Conservation (phyloP, 75 land plant species). For the Pinus tabuliformis region DNA sequence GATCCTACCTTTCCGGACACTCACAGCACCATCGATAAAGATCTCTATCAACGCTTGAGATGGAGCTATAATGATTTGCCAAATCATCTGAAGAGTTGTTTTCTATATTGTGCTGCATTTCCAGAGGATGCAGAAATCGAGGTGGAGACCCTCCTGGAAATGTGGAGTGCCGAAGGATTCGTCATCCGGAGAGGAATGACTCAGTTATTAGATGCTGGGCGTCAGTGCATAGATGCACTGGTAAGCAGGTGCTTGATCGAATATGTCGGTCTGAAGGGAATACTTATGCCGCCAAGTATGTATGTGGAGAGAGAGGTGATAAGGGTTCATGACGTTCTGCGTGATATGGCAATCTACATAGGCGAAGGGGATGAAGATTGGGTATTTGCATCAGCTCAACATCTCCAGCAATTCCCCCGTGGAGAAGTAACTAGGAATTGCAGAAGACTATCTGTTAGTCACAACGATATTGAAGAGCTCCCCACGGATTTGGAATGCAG, state of each 20-base stretch:
- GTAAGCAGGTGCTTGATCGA: not conserved
- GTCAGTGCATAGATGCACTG: not conserved
- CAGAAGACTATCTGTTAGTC: not conserved
- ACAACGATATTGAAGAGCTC: not conserved
- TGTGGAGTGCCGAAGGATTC: conserved; percentile 4
- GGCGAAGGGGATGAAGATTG: not conserved
- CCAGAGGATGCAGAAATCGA: not conserved
- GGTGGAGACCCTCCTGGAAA: not conserved
- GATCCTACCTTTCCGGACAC: too few relatives aligned
- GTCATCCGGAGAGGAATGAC: not conserved
- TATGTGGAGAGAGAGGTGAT: not conserved
- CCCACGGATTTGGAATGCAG: not conserved
- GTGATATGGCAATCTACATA: too few relatives aligned
- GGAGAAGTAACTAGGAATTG: not conserved
- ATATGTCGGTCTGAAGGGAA: not conserved
- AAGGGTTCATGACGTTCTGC: too few relatives aligned
- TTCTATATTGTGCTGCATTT: conserved; percentile 3
- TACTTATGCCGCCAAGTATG: too few relatives aligned
- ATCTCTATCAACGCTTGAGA: too few relatives aligned
- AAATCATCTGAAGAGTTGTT: not conserved
- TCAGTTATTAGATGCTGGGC: not conserved
- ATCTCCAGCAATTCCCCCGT: too few relatives aligned
- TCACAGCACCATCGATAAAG: too few relatives aligned
- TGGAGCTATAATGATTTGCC: too few relatives aligned
- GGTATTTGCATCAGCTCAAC: not conserved